Base-by-base conservation (phyloP, 2,329 filamentous ascomycete genomes). In the Dactylellina parvicollis region DNA sequence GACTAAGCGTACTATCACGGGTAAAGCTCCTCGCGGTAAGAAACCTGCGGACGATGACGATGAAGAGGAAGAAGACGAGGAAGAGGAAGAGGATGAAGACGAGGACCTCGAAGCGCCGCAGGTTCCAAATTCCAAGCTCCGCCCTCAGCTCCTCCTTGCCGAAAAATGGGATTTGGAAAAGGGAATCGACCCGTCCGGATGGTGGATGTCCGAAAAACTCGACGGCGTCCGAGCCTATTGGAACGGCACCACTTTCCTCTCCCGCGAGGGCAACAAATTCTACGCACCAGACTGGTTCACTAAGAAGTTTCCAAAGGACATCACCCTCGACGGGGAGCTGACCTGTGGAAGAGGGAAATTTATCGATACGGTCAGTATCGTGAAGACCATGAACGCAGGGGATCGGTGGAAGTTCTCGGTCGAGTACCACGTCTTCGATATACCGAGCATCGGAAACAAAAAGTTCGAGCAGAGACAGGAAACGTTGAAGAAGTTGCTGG, bases 191-290 rank as follows among this genome's bases (percentile, higher is more conserved):
- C 76, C 76, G 8, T 70, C 73, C 2, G 75, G 74, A 8, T 78
- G 76, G 74, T 65, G 66, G 20, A 75, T 77, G 42, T 78, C 77
- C 8, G 77, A 78, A 62, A 78, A 78, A 40, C 76, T 78, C 65
- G 77, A 78, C 59, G 77, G 77, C 10, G 77, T 78, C 5, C 75
- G 77, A 22, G 77, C 77, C 22, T 76, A 76, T 71, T 78, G 77
- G 77, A 76, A 77, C 26, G 77, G 77, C 16, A 74, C 52, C 32
- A 59, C 28, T 5, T 78, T 78, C 44, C 75, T 75, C 26, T 77
- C 75, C 55, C 75, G 77, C 18, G 76, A 77, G 52, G 77, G 77
- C 9, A 78, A 78, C 47, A 76, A 76, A 32, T 78, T 78, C 75
- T 76, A 77, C 55, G 77, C 77, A 2, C 77, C 77, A 2, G 75